Base-by-base conservation (phyloP, 78 protist genomes). In the Pirum gemmata region DNA sequence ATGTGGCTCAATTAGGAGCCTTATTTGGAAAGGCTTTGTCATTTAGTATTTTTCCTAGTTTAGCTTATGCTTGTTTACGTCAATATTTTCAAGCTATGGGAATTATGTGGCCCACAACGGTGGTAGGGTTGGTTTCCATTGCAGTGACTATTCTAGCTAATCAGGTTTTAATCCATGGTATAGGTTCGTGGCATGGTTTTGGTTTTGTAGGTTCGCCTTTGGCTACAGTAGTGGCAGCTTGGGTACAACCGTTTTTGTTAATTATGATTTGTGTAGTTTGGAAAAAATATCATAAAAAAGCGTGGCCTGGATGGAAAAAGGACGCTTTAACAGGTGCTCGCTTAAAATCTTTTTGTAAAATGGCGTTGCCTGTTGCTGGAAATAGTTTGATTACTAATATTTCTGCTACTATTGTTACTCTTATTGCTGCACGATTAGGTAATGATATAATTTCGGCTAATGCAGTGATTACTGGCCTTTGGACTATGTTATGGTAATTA, bases 21-120 rank as follows among this genome's bases (percentile, higher is more conserved):
- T 35, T 2, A 76, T 84, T 84, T 0, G 51, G 38, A 31, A 61
- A 75, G 37, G 2, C 33, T n/a, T 75, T 84, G 25, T 84, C 88
- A 27, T 84, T 84, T 51, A 41, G 76, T 40, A 84, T 84, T 39
- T 73, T 76, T 35, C 88, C 88, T 37, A 41, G 76, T 25, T 75
- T 84, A 31, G 38, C 74, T 75, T 84, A 84, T 76, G 88, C 88
- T 31, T 84, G 88, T 38, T 2, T 84, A 2, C 51, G 88, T 27
- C 88, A 84, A 40, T 84, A 84, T 38, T 84, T 84, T 76, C 88
- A 84, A 76, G 88, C 67, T 84, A 84, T 82, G 86, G 86, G 86
- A 33, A 82, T 82, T 29, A 82, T 82, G 86, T 82, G 86, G 86
- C 51, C 86, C 74, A 82, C 86, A 13, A 82, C 86, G 34, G 72